These are phyloP conservation scores for thale cress (Arabidopsis thaliana) DNA, from an alignment of 345 rosid species.

Conservation along the genomic window TAIR10.1 NC_003070.9:28383501-28384000, in stretches of 20 bases:
- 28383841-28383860: conserved; percentile 53
- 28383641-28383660: conserved; percentile 91
- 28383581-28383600: conserved; percentile 92
- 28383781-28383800: conserved; percentile 45
- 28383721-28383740: neutral
- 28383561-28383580: conserved; percentile 86
- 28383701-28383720: conserved; percentile 64
- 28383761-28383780: conserved; percentile 41
- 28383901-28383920: conserved; percentile 21
- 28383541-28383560: conserved; percentile 68
- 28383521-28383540: conserved; percentile 87
- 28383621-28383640: conserved; percentile 73
- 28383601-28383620: conserved; percentile 51
- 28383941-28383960: neutral
- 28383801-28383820: conserved; percentile 38
- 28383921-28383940: conserved; percentile 12
- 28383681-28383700: conserved; percentile 89
- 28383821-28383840: conserved; percentile 45
- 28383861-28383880: neutral
- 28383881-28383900: conserved; percentile 1
- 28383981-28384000: conserved; percentile 21
- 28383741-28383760: conserved; percentile 3
- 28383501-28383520: conserved; percentile 83
- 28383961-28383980: conserved; percentile 25
- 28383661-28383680: conserved; percentile 87